Evolutionary conservation across 805 yeast species (phyloP).

Genomic region (Wickerhamiella azyma): DNA sequence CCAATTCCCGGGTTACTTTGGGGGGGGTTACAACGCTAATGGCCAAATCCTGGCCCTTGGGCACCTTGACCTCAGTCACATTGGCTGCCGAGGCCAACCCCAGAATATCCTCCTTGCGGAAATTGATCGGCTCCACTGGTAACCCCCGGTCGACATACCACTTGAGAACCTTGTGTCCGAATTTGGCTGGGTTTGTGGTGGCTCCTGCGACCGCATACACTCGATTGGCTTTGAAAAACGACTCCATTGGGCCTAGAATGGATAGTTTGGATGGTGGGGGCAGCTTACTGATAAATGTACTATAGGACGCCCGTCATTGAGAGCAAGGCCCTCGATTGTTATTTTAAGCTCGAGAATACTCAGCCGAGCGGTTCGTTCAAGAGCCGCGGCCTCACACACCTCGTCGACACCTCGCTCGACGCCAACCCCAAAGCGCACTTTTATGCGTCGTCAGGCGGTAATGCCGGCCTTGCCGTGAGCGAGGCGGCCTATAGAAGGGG

Average conservation of each 20-base stretch:
- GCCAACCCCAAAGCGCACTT: slow-evolving; percentile 23
- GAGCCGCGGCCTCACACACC: slow-evolving; percentile 34
- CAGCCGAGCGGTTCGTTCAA: slow-evolving; percentile 89
- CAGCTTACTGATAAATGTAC: slow-evolving; percentile 29
- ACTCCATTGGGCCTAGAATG: no score
- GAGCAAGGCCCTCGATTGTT: slow-evolving; percentile 9
- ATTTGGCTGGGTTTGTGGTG: slow-evolving; percentile 45
- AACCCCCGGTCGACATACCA: slow-evolving; percentile 52
- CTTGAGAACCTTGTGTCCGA: slow-evolving; percentile 51
- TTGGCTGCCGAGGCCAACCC: slow-evolving; percentile 28
- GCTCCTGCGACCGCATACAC: slow-evolving; percentile 62
- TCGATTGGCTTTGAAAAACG: slow-evolving; percentile 39
- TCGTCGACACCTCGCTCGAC: slow-evolving; percentile 33
- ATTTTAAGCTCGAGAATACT: slow-evolving; percentile 70
- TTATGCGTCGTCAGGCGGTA: slow-evolving; percentile 81
- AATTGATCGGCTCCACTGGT: slow-evolving; percentile 56
- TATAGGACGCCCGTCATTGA: slow-evolving; percentile 27
- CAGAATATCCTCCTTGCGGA: slow-evolving; percentile 36
- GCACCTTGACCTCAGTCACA: slow-evolving; percentile 18
- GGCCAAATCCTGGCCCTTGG: slow-evolving; percentile 25
- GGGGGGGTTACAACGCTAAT: slow-evolving; percentile 72
- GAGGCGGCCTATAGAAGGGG: slow-evolving; percentile 63
- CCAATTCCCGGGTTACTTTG: slow-evolving; percentile 34
- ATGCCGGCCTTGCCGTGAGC: slow-evolving; percentile 97
- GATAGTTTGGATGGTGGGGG: no score